Evolutionary conservation across 192 early-diverging fungal species (phyloP), one percentile per base, ranked within the genome.

Genomic region (Rhizophagus clarus): DNA sequence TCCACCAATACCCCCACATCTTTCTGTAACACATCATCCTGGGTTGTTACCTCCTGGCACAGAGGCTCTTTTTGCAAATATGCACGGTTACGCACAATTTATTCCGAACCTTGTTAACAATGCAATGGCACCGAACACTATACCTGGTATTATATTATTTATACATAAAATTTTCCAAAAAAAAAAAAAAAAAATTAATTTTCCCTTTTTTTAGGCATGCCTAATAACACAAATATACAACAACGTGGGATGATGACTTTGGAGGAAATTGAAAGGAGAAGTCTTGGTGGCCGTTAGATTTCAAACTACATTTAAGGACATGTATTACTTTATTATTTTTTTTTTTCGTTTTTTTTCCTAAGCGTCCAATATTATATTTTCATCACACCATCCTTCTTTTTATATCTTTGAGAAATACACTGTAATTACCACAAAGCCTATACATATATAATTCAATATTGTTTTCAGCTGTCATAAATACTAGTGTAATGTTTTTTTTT

Each of bases 211-310:
- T 51, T 63, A 79, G 77, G 77, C 9, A 66, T 79, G 17, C 77
- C 77, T 15, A 42, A 61, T 34, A 79, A 56, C 51, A 49, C 62
- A 11, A 68, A 69, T 49, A 45, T 79, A 15, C 77, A 79, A 29
- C 77, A 66, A 79, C 77, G 77, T 32, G 49, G 77, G 10, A 79
- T 79, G 77, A 79, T 79, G 77, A 79, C 77, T 24, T 69, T 79
- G 64, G 77, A 79, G 32, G 77, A 79, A 69, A 79, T 79, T 68
- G 77, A 79, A 28, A 79, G 77, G 61, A 32, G 66, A 47, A 63
- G 77, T 47, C 45, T 79, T 26, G 77, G 77, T 68, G 64, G 77
- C 22, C 77, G 77, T 69, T 79, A 68, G 68, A n/a, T 24, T 56
- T 61, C 29, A 28, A 34, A 70, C 31, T 15, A 32, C 64, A 67